Base-by-base conservation (phyloP, 2,329 filamentous ascomycete genomes). In the Aspergillus hiratsukae region DNA sequence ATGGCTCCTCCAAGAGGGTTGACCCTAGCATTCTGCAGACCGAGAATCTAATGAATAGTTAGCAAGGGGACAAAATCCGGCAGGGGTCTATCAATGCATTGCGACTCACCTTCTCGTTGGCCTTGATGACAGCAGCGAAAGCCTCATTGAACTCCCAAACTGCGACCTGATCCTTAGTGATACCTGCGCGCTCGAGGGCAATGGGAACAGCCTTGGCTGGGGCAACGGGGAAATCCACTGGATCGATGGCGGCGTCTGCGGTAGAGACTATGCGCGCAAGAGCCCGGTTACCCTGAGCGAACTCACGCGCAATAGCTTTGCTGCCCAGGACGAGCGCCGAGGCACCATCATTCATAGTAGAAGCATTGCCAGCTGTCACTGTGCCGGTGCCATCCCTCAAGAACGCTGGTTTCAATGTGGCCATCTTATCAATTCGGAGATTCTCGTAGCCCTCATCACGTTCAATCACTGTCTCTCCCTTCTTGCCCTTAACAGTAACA, bases 81-180 rank as follows among this genome's bases (percentile, higher is more conserved):
- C 5, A 10, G 9, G 10, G 52, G 43, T 53, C 49, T n/a, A 37
- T 35, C 9, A 50, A 55, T 50, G 27, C 29, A 27, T 19, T n/a
- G 11, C 37, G 49, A 59, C 73, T 67, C 68, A 87, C 87, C 84
- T 96, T 92, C 68, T 90, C 88, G 70, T 97, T 97, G 45, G 93
- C 92, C 72, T 94, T 91, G 74, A 97, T 94, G 29, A 97, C 92
- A 4, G 90, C 90, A 28, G 94, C 93, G 71, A 99, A 99, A 0
- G 94, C 94, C 78, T 99, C 94, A 74, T 99, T 99, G 76, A 99
- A 96, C 74, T 97, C 94, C 93, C 94, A 97, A 23, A 97, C 79
- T 4, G 93, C 87, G 48, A 99, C 91, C 73, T 97, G 89, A 49
- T 95, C 88, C 76, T 92, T 91, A 62, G 85, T 90, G 64, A 99